Conservation (phyloP, 2,329 filamentous ascomycete genomes). For the Ceratocystis cubensis region DNA sequence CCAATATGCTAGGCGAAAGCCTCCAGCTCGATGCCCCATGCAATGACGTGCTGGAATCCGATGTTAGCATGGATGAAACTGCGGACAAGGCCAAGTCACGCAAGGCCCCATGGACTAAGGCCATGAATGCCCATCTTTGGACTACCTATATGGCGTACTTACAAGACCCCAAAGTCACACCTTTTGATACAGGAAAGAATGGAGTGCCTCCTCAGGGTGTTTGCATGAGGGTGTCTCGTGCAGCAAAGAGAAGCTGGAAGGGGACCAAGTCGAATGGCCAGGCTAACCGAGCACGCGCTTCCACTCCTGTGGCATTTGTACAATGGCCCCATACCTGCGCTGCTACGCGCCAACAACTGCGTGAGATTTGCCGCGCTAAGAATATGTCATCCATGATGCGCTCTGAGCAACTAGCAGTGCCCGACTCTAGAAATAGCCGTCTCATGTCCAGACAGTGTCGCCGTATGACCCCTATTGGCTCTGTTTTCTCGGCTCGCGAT, state of each 20-base stretch:
- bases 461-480: constrained; percentile 36
- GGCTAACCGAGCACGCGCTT: not conserved
- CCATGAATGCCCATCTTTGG: constrained; percentile 55
- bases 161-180: constrained; percentile 54
- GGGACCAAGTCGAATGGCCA: constrained; percentile 35
- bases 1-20: not conserved
- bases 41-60: constrained; percentile 10
- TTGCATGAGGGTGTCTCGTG: constrained; percentile 51
- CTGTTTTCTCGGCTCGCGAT: constrained; percentile 46
- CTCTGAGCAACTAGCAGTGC: constrained; percentile 37
- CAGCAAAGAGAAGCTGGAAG: constrained; percentile 55
- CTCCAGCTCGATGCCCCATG: not conserved
- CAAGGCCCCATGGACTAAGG: constrained; percentile 50
- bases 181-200: constrained; percentile 50
- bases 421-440: constrained; percentile 43
- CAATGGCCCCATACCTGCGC: constrained; percentile 53
- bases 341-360: constrained; percentile 48
- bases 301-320: constrained; percentile 14
- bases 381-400: constrained; percentile 34
- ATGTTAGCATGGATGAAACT: constrained; percentile 14
- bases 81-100: constrained; percentile 28
- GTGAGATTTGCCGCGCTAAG: constrained; percentile 49
- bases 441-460: constrained; percentile 38
- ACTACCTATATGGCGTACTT: constrained; percentile 52
- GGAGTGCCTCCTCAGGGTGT: constrained; percentile 53